phyloP scores from a whole-genome alignment of 495 filamentous ascomycete genomes.

The Penicillium flavigenum region DNA sequence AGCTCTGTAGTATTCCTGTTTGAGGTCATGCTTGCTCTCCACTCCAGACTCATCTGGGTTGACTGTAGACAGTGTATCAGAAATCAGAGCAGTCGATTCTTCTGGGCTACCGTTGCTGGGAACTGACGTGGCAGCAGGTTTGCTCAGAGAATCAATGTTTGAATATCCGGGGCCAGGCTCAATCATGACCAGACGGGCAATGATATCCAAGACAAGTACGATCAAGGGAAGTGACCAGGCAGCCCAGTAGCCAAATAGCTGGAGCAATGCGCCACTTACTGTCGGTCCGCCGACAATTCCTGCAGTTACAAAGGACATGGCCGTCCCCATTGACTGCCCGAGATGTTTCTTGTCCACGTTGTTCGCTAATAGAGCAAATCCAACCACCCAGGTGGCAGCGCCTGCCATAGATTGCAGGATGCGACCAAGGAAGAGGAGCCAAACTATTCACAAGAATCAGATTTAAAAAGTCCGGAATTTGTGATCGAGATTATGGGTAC shows the following conservation, averaged over 20 bases:
- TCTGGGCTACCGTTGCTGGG: neutral
- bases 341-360: constrained; percentile 10
- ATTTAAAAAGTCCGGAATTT: neutral
- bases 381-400: constrained; percentile 22
- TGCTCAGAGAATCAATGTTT: neutral
- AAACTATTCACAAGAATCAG: neutral
- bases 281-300: constrained; percentile 20
- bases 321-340: constrained; percentile 17
- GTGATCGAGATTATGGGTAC: neutral
- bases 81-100: constrained; percentile 7
- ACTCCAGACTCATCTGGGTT: neutral
- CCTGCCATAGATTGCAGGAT: constrained; percentile 19
- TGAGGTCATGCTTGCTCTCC: neutral
- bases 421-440: constrained; percentile 20
- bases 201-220: constrained; percentile 16
- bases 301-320: constrained; percentile 16
- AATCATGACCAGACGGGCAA: constrained; percentile 18
- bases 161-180: constrained; percentile 7
- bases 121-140: neutral
- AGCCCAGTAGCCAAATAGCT: constrained; percentile 19
- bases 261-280: constrained; percentile 16
- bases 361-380: constrained; percentile 18
- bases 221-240: constrained; percentile 18
- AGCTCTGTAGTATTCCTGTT: constrained; percentile 11
- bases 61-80: neutral